Evolutionary conservation across 345 rosid species (phyloP).

Genomic region (Punica granatum): DNA sequence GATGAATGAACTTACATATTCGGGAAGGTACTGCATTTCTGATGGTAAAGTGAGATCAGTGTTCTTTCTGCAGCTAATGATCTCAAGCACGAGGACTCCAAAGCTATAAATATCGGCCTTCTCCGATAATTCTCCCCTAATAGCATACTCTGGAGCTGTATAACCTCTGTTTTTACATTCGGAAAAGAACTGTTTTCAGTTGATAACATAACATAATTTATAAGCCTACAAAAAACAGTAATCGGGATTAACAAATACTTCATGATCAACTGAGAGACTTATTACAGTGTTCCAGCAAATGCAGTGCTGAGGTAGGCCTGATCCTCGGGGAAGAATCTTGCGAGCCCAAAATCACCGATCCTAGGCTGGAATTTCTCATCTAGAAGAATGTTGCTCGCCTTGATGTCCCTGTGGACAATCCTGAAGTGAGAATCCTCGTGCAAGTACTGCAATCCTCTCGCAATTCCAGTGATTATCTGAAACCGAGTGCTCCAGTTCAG

Average conservation of each 20-base stretch:
- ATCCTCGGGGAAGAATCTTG: constrained; percentile 72
- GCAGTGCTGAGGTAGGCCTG: constrained; percentile 58
- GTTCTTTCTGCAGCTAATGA: constrained; percentile 53
- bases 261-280: not conserved
- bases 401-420: constrained; percentile 63
- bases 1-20: constrained; percentile 37
- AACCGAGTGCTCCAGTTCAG: constrained; percentile 44
- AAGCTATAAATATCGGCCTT: constrained; percentile 69
- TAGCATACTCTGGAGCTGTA: constrained; percentile 68
- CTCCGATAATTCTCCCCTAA: constrained; percentile 59
- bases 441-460: constrained; percentile 57
- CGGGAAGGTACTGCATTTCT: constrained; percentile 66
- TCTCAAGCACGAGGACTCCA: constrained; percentile 62
- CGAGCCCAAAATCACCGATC: constrained; percentile 68
- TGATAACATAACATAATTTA: too few relatives aligned
- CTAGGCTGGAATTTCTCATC: constrained; percentile 56
- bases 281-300: constrained; percentile 63
- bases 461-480: constrained; percentile 52
- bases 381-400: constrained; percentile 75
- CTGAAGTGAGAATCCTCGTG: constrained; percentile 58
- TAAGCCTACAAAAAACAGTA: not conserved
- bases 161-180: constrained; percentile 32
- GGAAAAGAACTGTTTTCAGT: not conserved
- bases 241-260: not conserved
- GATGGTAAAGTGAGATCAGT: constrained; percentile 46